Evolutionary conservation across 108 stramenopile species (phyloP), one percentile per base, ranked within the genome.

Genomic region (Fragilaria crotonensis): DNA sequence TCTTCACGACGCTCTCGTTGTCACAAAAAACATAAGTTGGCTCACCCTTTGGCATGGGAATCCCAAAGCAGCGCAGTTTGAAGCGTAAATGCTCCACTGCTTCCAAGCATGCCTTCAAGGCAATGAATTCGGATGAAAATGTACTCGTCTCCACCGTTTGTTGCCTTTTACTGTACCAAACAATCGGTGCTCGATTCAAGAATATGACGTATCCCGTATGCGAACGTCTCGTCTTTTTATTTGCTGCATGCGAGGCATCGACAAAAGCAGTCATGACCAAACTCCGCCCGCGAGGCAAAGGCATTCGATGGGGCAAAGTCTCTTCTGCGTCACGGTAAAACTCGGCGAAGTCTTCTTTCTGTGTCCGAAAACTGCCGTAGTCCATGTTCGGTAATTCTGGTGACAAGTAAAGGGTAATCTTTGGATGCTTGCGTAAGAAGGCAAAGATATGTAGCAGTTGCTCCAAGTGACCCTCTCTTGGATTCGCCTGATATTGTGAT

Each of bases 151-250:
- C n/a, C n/a, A n/a, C n/a, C n/a, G n/a, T n/a, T n/a, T n/a, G 3
- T 48, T 78, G 77, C 22, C 51, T 25, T 47, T 78, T 71, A 27
- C 50, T 59, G 47, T 51, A 72, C 66, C 65, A 71, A 18, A 52
- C 48, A 21, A 71, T 58, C 2, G 70, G 70, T 1, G 70, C 62
- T 23, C n/a, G n/a, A n/a, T n/a, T n/a, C n/a, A n/a, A n/a, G n/a
- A n/a, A n/a, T n/a, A n/a, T n/a, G n/a, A n/a, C 48, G 47, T 78
- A 46, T 0, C 79, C 85, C 30, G 85, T 83, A 17, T 73, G 55
- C 2, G 76, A 77, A 31, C 80, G 47, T 20, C 78, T 31, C 5
- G 78, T 81, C 14, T 67, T 49, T 22, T 52, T 23, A 48, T 73
- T 60, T 26, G 70, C 78, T 17, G 78, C 83, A 48, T 77, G 78